Percentiles rank a stretch among this genome's conserved stretches.
phyloP scores from a whole-genome alignment of 140 eudicot genomes.

The Senecio squalidus region DNA sequence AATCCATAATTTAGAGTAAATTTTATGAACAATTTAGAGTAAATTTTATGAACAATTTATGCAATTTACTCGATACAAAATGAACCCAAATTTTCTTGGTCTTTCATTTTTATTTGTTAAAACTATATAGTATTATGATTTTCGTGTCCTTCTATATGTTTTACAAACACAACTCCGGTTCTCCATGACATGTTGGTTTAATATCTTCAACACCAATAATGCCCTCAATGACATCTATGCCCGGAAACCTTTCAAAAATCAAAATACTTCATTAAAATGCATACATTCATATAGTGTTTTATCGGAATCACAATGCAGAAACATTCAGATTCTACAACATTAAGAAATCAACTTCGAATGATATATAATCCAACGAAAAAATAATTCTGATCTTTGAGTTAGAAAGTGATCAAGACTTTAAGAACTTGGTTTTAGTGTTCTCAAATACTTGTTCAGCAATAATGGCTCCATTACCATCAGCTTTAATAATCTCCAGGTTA shows the following conservation, averaged over 20 bases:
- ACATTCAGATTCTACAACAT: background rate
- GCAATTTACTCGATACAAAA: too few species aligned
- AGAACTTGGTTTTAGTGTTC: conserved; percentile 50
- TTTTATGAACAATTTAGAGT: too few species aligned
- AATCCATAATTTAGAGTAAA: too few species aligned
- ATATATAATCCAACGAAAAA: conserved; percentile 4
- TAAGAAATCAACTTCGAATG: background rate
- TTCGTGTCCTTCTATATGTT: too few species aligned
- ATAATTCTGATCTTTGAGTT: background rate
- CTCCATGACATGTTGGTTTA: background rate
- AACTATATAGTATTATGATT: too few species aligned
- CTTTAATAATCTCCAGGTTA: conserved; percentile 47
- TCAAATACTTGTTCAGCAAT: conserved; percentile 57
- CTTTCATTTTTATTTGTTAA: too few species aligned
- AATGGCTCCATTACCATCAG: conserved; percentile 46
- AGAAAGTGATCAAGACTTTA: conserved; percentile 26
- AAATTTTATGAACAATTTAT: too few species aligned
- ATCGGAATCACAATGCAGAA: background rate
- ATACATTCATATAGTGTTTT: background rate
- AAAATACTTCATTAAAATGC: background rate
- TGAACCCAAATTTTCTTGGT: too few species aligned
- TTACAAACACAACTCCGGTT: too few species aligned
- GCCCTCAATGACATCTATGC: background rate
- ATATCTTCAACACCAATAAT: background rate
- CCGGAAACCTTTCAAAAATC: background rate